Evolutionary conservation across 345 rosid species (phyloP).

Genomic region (Toxicodendron radicans): DNA sequence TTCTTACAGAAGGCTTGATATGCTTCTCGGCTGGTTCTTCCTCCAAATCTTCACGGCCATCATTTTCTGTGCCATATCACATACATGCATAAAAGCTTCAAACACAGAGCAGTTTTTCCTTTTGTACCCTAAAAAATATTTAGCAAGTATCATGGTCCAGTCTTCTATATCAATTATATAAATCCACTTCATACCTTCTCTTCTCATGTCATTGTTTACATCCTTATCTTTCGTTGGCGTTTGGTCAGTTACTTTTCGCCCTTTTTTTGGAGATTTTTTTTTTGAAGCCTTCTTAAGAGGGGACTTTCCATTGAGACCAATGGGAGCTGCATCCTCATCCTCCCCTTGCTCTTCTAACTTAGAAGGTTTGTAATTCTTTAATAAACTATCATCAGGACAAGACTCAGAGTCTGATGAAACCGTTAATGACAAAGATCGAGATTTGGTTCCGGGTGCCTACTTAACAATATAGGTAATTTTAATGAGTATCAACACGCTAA

Average conservation of each 20-base stretch:
- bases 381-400: constrained; percentile 32
- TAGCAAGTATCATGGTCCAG: not conserved
- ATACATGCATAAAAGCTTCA: constrained; percentile 14
- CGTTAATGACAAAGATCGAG: constrained; percentile 38
- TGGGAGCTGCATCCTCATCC: constrained; percentile 34
- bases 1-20: constrained; percentile 59
- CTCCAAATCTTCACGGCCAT: constrained; percentile 43
- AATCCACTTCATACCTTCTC: constrained; percentile 40
- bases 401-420: constrained; percentile 80
- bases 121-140: not conserved
- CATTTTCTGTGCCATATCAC: constrained; percentile 44
- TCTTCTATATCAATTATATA: not conserved
- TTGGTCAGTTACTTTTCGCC: constrained; percentile 26
- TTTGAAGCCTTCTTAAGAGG: constrained; percentile 46
- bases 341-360: constrained; percentile 29
- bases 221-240: constrained; percentile 37
- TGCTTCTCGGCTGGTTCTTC: constrained; percentile 52
- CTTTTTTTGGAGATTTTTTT: constrained; percentile 49
- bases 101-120: constrained; percentile 4
- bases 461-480: constrained; percentile 19
- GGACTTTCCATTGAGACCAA: constrained; percentile 29
- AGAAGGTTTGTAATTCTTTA: constrained; percentile 26
- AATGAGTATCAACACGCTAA: constrained; percentile 18
- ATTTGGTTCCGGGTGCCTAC: constrained; percentile 36
- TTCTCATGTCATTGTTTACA: constrained; percentile 30